Evolutionary conservation across 1,284 basidiomycete species (phyloP), one percentile per base, ranked within the genome.

Genomic region (Neolentinus lepideus): DNA sequence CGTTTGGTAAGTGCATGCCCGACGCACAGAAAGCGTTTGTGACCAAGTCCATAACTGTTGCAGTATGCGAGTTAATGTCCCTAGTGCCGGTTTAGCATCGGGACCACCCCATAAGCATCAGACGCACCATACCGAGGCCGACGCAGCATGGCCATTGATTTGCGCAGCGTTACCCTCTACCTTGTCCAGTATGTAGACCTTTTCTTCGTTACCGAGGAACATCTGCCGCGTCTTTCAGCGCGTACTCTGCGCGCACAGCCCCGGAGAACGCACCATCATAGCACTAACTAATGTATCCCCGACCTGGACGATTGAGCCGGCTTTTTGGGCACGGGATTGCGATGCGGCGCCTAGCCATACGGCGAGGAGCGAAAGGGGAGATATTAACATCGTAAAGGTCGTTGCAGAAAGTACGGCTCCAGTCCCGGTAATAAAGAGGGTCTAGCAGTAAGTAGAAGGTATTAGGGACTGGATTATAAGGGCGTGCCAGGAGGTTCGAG

Each of bases 121-220:
- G 3, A 53, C 61, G 38, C 22, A 68, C 67, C 74, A 73, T 50
- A 72, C 67, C 24, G 70, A 59, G 48, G 69, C 73, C 65, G 69
- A 72, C n/a, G 69, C 70, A 29, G 74, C 68, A 57, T 71, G 72
- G 8, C 73, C 76, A 59, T 73, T 74, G 61, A 84, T 75, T 52
- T 68, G 71, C 36, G 73, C 65, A 1, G 76, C 75, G 69, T 86
- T 86, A 63, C 66, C 67, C 60, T 80, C 78, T 2, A 75, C 73
- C 69, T 79, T 78, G 71, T 78, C 76, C 36, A 75, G 66, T 31
- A 76, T 73, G 63, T 75, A 74, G 53, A 78, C 74, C 57, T 72
- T 75, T 53, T 75, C 63, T 9, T 66, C 60, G 62, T 70, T 74
- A 48, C 74, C 75, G 54, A 78, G 58, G 65, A 77, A 74, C 71